Percentiles rank a stretch among this genome's conserved stretches.
Conservation (phyloP, 352 stramenopile species). For the Phytophthora hibernalis region DNA sequence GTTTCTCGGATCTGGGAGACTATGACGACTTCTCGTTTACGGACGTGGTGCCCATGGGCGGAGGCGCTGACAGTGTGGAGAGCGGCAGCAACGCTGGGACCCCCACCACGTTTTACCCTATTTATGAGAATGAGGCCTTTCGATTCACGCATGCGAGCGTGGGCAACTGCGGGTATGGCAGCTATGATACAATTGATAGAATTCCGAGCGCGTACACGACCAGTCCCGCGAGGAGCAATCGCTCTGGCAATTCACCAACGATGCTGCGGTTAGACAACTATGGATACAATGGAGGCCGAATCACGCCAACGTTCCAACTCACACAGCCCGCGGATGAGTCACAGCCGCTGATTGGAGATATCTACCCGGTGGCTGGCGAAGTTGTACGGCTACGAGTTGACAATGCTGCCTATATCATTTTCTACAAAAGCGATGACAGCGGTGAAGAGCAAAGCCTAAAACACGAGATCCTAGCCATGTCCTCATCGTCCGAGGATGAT, state of each 20-base stretch:
- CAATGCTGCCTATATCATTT: conserved; percentile 88
- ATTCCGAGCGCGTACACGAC: conserved; percentile 37
- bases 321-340: conserved; percentile 65
- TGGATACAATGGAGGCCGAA: conserved; percentile 52
- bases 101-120: conserved; percentile 75
- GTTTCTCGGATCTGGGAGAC: conserved; percentile 88
- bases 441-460: conserved; percentile 46
- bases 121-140: conserved; percentile 82
- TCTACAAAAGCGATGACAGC: conserved; percentile 81
- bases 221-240: conserved; percentile 46
- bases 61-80: conserved; percentile 39
- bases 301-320: conserved; percentile 66
- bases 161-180: conserved; percentile 53
- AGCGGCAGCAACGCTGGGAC: conserved; percentile 44
- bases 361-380: conserved; percentile 79
- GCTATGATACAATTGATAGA: conserved; percentile 49
- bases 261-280: conserved; percentile 43
- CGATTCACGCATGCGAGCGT: conserved; percentile 65
- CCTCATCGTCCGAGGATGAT: conserved; percentile 57
- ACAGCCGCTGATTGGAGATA: conserved; percentile 66
- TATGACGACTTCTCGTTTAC: conserved; percentile 85
- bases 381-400: conserved; percentile 76
- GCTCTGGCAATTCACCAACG: conserved; percentile 37
- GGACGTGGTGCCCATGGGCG: conserved; percentile 57
- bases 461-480: conserved; percentile 54